Evolutionary conservation across 306 rosid species (phyloP).

Genomic region (Quercus variabilis): DNA sequence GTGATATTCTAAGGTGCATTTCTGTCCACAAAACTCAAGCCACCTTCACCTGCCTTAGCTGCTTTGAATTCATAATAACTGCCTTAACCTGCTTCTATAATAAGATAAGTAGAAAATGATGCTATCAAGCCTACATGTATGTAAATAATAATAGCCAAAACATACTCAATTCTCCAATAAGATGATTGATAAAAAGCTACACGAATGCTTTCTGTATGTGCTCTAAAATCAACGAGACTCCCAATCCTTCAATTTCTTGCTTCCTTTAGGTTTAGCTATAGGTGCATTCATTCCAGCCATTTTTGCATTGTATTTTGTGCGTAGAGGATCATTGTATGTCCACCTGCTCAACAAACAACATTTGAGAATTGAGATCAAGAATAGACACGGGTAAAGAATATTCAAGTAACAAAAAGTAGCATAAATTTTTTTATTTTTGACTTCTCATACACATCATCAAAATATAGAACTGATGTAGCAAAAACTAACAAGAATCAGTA

Average conservation of each 20-base stretch:
- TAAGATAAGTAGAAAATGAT: neutral
- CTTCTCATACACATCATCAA: neutral
- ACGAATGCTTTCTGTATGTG: neutral
- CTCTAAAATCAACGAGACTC: conserved; percentile 51
- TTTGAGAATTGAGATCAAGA: neutral
- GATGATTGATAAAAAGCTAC: neutral
- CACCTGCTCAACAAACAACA: conserved; percentile 53
- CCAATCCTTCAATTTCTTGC: conserved; percentile 90
- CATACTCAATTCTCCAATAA: neutral
- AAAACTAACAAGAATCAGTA: neutral
- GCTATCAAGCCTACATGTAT: neutral
- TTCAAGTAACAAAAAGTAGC: neutral
- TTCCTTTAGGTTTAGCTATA: conserved; percentile 78
- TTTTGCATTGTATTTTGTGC: conserved; percentile 83
- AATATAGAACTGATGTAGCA: neutral
- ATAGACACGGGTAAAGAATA: neutral
- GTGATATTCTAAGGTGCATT: neutral
- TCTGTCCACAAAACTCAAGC: neutral
- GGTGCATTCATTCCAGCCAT: conserved; percentile 92
- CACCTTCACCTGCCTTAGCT: neutral
- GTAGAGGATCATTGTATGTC: conserved; percentile 97
- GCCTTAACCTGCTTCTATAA: neutral
- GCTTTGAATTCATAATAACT: neutral
- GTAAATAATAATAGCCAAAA: neutral
- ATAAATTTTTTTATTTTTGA: neutral